phyloP scores from a whole-genome alignment of 495 filamentous ascomycete species.

The Penicillium ucsense region DNA sequence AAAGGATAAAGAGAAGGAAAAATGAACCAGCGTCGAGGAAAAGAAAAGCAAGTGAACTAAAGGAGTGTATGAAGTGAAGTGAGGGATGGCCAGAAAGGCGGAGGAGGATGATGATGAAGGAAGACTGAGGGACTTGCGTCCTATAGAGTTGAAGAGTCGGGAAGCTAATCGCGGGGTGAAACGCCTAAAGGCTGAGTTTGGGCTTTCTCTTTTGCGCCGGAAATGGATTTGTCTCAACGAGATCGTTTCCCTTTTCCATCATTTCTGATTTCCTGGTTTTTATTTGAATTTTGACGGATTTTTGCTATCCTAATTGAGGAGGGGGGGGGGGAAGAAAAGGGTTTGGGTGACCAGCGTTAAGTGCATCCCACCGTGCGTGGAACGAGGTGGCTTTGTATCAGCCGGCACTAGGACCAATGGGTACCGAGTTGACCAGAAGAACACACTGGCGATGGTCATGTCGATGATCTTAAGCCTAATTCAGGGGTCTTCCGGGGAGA shows the following conservation, averaged over 20 bases:
- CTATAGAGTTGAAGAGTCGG: slow-evolving; percentile 18
- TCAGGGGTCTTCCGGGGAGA: slow-evolving; percentile 10
- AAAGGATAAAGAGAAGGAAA: slow-evolving; percentile 9
- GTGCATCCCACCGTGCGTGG: slow-evolving; percentile 18
- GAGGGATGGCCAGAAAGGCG: slow-evolving; percentile 3
- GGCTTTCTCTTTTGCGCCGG: slow-evolving; percentile 5
- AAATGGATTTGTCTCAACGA: too few relatives aligned
- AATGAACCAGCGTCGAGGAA: not conserved
- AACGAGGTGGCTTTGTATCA: slow-evolving; percentile 23
- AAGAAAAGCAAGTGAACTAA: slow-evolving; percentile 14
- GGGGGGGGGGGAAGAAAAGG: too few relatives aligned
- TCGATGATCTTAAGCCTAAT: slow-evolving; percentile 14
- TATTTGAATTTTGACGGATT: slow-evolving; percentile 4
- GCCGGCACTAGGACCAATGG: slow-evolving; percentile 21
- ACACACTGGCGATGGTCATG: slow-evolving; percentile 16
- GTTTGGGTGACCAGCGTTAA: too few relatives aligned
- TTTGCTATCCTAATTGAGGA: too few relatives aligned
- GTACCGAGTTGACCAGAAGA: slow-evolving; percentile 20
- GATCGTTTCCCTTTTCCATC: too few relatives aligned
- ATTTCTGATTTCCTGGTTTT: slow-evolving; percentile 6
- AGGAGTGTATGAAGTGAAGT: slow-evolving; percentile 21
- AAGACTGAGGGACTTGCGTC: slow-evolving; percentile 8
- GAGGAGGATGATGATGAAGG: not conserved
- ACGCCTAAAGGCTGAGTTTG: slow-evolving; percentile 17
- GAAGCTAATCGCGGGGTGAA: slow-evolving; percentile 35